Evolutionary conservation across 345 rosid species (phyloP).

Genomic region (Pseudoturritis turrita): DNA sequence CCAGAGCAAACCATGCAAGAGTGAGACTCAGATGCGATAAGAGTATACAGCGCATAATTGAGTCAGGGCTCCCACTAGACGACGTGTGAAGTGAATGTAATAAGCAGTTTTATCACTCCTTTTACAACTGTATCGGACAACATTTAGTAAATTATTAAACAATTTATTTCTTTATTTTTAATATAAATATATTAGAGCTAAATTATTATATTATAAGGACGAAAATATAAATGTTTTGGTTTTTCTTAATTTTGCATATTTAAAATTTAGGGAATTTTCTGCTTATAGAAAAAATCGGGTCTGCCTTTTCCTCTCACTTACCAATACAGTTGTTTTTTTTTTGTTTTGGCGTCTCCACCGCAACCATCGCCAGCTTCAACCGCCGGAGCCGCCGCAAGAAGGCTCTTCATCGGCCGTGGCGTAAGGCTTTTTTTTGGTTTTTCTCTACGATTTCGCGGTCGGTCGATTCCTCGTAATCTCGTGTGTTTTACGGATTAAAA

Average conservation of each 20-base stretch:
- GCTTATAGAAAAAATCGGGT: slow-evolving; percentile 10
- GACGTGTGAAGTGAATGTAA: no score
- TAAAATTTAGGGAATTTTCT: not conserved
- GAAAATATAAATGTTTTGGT: not conserved
- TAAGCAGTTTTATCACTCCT: no score
- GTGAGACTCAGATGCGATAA: no score
- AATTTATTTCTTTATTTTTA: no score
- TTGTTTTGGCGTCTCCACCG: slow-evolving; percentile 4
- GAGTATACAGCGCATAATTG: no score
- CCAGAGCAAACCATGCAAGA: no score
- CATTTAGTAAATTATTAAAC: no score
- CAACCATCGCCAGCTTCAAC: slow-evolving; percentile 15
- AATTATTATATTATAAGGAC: no score
- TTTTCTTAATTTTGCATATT: not conserved
- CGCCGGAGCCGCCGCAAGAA: slow-evolving; percentile 34
- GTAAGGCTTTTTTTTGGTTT: slow-evolving; percentile 17
- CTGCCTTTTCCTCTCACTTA: slow-evolving; percentile 13
- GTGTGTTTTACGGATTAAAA: not conserved
- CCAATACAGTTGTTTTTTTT: slow-evolving; percentile 1
- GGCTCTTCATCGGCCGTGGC: slow-evolving; percentile 28
- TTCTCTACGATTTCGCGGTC: not conserved
- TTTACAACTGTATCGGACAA: no score
- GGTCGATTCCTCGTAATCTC: slow-evolving; percentile 10
- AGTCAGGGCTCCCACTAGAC: no score
- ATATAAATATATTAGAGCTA: no score